Percentiles rank a stretch among this genome's conserved stretches.
Conservation (phyloP, 2,329 filamentous ascomycete species). For the Plectosphaerella plurivora region DNA sequence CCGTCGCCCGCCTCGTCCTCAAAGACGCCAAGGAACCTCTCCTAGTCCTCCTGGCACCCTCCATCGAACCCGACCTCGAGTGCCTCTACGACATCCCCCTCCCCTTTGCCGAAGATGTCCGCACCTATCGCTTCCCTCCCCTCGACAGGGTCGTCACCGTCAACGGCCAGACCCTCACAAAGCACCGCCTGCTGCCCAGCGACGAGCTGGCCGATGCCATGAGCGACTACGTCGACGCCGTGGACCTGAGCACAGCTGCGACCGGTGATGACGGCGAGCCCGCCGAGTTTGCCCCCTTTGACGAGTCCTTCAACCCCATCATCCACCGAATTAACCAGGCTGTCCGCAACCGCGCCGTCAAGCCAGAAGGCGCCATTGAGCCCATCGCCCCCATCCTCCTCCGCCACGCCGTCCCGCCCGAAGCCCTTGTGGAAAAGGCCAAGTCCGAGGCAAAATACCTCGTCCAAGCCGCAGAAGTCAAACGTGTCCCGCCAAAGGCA, state of each 20-base stretch:
- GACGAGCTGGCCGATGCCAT: conserved; percentile 74
- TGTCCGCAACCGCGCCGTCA: conserved; percentile 74
- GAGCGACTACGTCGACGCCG: conserved; percentile 86
- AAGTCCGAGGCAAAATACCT: conserved; percentile 57
- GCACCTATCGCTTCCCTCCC: conserved; percentile 86
- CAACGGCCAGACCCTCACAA: conserved; percentile 73
- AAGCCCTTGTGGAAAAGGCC: conserved; percentile 57
- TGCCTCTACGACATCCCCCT: conserved; percentile 86
- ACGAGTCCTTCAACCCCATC: conserved; percentile 78
- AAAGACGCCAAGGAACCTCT: conserved; percentile 79
- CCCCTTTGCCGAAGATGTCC: conserved; percentile 88
- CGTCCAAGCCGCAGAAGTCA: conserved; percentile 69
- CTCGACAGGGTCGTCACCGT: conserved; percentile 83
- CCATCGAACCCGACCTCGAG: conserved; percentile 74
- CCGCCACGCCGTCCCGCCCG: conserved; percentile 69
- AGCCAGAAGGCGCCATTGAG: conserved; percentile 61
- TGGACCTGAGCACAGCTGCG: conserved; percentile 75
- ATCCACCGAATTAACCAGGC: conserved; percentile 89
- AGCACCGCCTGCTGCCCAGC: conserved; percentile 79
- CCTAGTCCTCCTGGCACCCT: conserved; percentile 74
- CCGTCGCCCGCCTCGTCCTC: conserved; percentile 76
- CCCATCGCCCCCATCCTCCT: conserved; percentile 60
- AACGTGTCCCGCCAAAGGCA: conserved; percentile 79
- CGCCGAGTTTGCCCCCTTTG: conserved; percentile 68
- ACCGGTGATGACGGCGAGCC: conserved; percentile 65